These are phyloP conservation scores for Carex littledalei DNA, from an alignment of 176 grass and related monocot species.

Conservation along the genomic window DNA sequence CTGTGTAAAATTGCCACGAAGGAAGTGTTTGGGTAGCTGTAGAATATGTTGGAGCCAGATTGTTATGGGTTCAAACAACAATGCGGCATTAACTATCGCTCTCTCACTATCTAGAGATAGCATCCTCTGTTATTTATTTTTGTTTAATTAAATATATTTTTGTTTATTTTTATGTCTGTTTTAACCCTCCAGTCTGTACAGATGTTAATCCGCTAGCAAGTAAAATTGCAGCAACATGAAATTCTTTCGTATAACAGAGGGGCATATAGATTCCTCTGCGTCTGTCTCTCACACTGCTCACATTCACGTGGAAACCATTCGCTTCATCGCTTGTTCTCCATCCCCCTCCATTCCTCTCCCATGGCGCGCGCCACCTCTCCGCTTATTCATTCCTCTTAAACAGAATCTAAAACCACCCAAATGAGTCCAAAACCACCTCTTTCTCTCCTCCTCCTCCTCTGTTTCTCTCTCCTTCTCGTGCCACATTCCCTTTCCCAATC, in stretches of 20 bases:
- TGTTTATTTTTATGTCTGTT: not conserved
- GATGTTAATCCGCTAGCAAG: not conserved
- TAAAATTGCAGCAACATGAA: not conserved
- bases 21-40: not conserved
- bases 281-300: not conserved
- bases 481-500: not conserved
- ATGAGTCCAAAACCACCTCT: not conserved
- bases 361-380: conserved; percentile 7
- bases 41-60: not conserved
- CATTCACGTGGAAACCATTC: conserved; percentile 18
- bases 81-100: conserved; percentile 15
- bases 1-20: not conserved
- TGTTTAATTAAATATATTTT: no score
- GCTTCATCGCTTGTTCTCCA: not conserved
- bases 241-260: not conserved
- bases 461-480: not conserved
- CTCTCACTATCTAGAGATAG: not conserved
- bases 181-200: not conserved
- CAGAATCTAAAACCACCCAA: conserved; percentile 9
- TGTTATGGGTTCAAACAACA: conserved; percentile 10
- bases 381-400: not conserved
- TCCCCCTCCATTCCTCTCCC: not conserved
- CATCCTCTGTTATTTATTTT: not conserved
- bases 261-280: not conserved
- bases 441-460: conserved; percentile 5